Base-by-base conservation (phyloP, 805 yeast species). In the Kuraishia hungarica region DNA sequence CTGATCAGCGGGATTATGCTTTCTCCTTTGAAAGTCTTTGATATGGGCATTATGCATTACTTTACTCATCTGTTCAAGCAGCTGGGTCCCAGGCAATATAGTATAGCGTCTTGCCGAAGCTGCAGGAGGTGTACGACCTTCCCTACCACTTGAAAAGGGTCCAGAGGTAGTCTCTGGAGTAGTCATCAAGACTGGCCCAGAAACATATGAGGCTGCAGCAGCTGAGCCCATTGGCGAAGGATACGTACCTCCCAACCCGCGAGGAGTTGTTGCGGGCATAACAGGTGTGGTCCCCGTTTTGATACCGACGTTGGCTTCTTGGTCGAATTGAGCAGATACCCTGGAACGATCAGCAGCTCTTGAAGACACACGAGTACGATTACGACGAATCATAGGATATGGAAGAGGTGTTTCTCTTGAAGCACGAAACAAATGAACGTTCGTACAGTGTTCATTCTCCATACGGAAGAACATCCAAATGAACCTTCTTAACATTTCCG, bases 371-470 rank as follows among this genome's bases (percentile, higher is more conserved):
- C 49, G 51, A 24, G 23, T 22, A 21, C 39, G 39, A 47, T 22
- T 21, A 6, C 48, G 26, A n/a, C 23, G 50, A 10, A 58, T 75
- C 2, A 80, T 67, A 1, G 83, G 80, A 59, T 90, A 93, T 0
- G 99, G 99, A 54, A 93, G 71, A 1, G 93, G 89, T 10, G 89
- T 74, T 58, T 93, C 97, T 56, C 96, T 82, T 10, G 96, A 85
- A 0, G 97, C 98, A 59, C 96, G 79, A 69, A 85, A 88, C 50
- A 90, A 72, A 55, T 83, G 83, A 11, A 91, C 96, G 66, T 93
- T 93, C 0, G 97, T 84, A 51, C 92, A 86, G 68, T 94, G 99
- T 69, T 94, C 98, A 69, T 94, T 94, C 62, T 94, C 99, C 79
- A 94, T 87, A 72, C 99, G 84, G 74, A 94, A 86, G 52, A 88